phyloP scores from a whole-genome alignment of 352 stramenopile species.

The Globisporangium spiculum region DNA sequence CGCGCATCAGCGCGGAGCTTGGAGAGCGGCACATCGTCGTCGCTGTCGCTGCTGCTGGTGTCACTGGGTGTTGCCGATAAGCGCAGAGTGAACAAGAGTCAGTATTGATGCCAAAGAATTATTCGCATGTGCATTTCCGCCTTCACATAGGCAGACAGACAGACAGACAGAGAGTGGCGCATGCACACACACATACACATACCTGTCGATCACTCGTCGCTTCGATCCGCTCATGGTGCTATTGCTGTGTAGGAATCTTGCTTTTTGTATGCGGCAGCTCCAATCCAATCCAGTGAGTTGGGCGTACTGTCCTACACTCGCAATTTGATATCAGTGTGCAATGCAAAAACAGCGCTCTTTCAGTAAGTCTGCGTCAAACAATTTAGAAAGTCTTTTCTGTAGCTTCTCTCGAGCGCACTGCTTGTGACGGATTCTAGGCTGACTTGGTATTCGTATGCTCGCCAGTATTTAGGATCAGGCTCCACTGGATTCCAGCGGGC shows the following conservation, averaged over 20 bases:
- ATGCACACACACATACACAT: neutral
- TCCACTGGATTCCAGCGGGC: no score
- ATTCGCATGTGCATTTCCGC: neutral
- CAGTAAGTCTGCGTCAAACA: no score
- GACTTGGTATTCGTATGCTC: no score
- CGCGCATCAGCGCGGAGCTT: slow-evolving; percentile 40
- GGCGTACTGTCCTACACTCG: neutral
- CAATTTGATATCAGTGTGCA: no score
- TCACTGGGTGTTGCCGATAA: neutral
- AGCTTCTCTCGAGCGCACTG: no score
- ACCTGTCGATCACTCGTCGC: slow-evolving; percentile 47
- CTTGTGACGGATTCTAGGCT: no score
- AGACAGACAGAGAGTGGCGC: neutral
- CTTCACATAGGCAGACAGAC: neutral
- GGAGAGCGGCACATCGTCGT: slow-evolving; percentile 79
- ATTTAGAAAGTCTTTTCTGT: no score
- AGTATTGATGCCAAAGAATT: neutral
- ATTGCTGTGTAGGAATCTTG: neutral
- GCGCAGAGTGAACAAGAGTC: slow-evolving; percentile 2
- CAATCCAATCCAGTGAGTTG: slow-evolving; percentile 1
- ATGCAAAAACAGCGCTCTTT: no score
- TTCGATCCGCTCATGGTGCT: slow-evolving; percentile 17
- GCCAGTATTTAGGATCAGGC: no score
- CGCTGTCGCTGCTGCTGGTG: slow-evolving; percentile 65
- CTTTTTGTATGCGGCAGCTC: neutral